Evolutionary conservation across 306 rosid species (phyloP).

Genomic region (Sindora glabra): DNA sequence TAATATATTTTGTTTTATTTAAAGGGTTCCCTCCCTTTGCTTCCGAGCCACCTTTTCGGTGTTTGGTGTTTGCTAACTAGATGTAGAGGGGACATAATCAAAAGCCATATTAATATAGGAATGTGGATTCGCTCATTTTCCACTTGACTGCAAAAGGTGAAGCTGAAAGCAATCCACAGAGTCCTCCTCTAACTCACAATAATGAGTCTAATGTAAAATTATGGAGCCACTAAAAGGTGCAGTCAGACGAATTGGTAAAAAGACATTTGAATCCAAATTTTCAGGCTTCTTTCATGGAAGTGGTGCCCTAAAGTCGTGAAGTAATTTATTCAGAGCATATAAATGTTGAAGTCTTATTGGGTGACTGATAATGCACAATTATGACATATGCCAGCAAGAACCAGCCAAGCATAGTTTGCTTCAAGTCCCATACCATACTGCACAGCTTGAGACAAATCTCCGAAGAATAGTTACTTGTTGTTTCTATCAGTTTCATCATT

Average conservation of each 20-base stretch:
- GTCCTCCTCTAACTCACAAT: neutral
- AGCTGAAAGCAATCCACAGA: neutral
- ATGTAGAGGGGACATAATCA: too few relatives aligned
- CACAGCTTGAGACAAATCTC: too few relatives aligned
- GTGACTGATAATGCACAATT: slow-evolving; percentile 21
- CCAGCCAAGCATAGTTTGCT: slow-evolving; percentile 35
- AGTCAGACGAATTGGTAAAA: slow-evolving; percentile 37
- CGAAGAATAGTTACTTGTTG: too few relatives aligned
- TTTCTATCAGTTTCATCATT: too few relatives aligned
- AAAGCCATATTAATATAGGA: too few relatives aligned
- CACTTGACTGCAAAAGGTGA: neutral
- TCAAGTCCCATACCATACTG: slow-evolving; percentile 3
- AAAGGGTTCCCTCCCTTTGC: too few relatives aligned
- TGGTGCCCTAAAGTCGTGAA: slow-evolving; percentile 40
- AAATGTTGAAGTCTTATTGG: slow-evolving; percentile 8
- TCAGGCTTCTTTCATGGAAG: slow-evolving; percentile 41
- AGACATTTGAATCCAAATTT: slow-evolving; percentile 43
- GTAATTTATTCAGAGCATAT: slow-evolving; percentile 22
- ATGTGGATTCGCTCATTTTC: neutral
- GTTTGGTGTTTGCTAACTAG: too few relatives aligned
- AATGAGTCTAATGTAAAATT: slow-evolving; percentile 10
- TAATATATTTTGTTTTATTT: too few relatives aligned
- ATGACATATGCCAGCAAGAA: slow-evolving; percentile 37
- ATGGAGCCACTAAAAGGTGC: slow-evolving; percentile 44
- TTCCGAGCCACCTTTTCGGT: too few relatives aligned